Conservation (phyloP, 2,329 filamentous ascomycete genomes). For the Thelonectria discophora region DNA sequence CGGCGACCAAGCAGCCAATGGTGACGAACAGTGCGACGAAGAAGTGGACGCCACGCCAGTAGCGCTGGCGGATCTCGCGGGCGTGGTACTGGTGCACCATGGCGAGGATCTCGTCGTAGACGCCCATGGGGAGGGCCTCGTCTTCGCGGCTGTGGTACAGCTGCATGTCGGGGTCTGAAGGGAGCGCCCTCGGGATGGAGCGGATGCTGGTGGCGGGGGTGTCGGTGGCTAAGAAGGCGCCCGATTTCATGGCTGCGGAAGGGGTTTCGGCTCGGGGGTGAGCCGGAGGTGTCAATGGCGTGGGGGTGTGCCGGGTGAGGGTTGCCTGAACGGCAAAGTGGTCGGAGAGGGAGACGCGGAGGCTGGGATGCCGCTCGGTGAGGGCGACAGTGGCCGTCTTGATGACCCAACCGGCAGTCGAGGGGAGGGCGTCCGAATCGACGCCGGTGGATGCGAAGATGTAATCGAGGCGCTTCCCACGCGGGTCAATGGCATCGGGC, state of each 20-base stretch:
- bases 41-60: constrained; percentile 79
- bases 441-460: constrained; percentile 78
- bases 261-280: constrained; percentile 32
- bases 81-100: constrained; percentile 73
- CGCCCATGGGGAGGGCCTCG: constrained; percentile 29
- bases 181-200: constrained; percentile 32
- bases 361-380: constrained; percentile 79
- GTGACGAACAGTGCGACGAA: constrained; percentile 71
- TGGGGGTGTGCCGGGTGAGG: constrained; percentile 60
- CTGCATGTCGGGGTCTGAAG: constrained; percentile 45
- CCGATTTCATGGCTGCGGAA: constrained; percentile 39
- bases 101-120: constrained; percentile 66
- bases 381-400: constrained; percentile 78
- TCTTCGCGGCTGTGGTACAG: constrained; percentile 41
- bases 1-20: constrained; percentile 78
- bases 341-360: constrained; percentile 89
- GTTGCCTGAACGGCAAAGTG: constrained; percentile 93
- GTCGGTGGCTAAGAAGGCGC: constrained; percentile 38
- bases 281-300: constrained; percentile 27
- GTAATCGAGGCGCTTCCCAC: constrained; percentile 92
- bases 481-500: constrained; percentile 72
- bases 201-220: constrained; percentile 38
- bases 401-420: constrained; percentile 69
- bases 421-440: constrained; percentile 44
- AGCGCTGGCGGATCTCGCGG: constrained; percentile 77